Conservation (phyloP, 805 yeast species). For the Barnettozyma californica region DNA sequence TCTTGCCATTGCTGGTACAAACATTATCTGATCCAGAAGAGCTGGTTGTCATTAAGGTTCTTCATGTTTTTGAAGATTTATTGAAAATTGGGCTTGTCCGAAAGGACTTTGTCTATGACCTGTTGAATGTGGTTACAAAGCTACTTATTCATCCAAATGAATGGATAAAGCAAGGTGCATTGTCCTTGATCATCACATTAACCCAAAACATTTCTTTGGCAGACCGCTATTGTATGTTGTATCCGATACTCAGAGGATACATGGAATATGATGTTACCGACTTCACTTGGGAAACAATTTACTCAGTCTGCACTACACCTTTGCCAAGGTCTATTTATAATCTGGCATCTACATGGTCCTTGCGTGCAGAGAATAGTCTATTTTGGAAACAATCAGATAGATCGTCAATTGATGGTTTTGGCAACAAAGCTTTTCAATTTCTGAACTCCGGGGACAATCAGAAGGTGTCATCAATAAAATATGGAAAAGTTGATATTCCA, state of each 20-base stretch:
- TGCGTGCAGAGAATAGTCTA: slow-evolving; percentile 56
- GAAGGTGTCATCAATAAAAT: slow-evolving; percentile 28
- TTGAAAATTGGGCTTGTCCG: slow-evolving; percentile 52
- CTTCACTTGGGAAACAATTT: slow-evolving; percentile 59
- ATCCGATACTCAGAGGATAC: slow-evolving; percentile 74
- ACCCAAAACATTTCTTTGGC: slow-evolving; percentile 63
- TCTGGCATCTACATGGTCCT: slow-evolving; percentile 65
- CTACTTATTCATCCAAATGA: slow-evolving; percentile 81
- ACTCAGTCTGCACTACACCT: slow-evolving; percentile 64
- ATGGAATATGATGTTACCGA: slow-evolving; percentile 72
- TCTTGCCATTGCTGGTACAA: slow-evolving; percentile 79
- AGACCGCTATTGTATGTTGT: slow-evolving; percentile 75
- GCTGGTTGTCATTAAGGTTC: slow-evolving; percentile 64
- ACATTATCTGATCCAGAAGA: slow-evolving; percentile 83
- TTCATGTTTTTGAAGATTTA: slow-evolving; percentile 53
- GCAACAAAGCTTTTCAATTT: slow-evolving; percentile 35
- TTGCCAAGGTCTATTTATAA: slow-evolving; percentile 61
- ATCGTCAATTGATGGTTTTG: slow-evolving; percentile 38
- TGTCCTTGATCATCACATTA: slow-evolving; percentile 56
- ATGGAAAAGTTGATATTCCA: slow-evolving; percentile 41
- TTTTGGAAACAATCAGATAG: slow-evolving; percentile 65
- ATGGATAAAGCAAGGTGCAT: slow-evolving; percentile 69
- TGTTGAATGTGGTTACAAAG: slow-evolving; percentile 45
- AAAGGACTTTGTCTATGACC: slow-evolving; percentile 47
- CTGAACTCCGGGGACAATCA: slow-evolving; percentile 14